Evolutionary conservation across 306 rosid species (phyloP).

Genomic region (Trifolium fragiferum): DNA sequence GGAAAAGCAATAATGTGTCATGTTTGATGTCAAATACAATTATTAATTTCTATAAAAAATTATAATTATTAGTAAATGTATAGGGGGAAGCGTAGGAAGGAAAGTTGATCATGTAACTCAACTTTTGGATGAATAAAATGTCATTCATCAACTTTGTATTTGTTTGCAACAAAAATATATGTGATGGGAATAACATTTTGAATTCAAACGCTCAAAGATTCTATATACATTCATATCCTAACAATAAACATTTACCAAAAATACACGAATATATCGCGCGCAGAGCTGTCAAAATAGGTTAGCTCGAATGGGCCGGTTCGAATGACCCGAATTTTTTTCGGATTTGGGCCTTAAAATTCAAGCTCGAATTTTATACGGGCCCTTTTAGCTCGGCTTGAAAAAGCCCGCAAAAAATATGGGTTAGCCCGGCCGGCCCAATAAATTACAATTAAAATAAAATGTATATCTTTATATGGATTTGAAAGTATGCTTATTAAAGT

Average conservation of each 20-base stretch:
- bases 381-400: no score
- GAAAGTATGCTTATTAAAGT: no score
- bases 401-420: no score
- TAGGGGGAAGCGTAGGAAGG: not conserved
- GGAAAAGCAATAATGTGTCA: constrained; percentile 27
- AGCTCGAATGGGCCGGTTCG: no score
- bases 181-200: constrained; percentile 24
- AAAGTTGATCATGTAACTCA: constrained; percentile 38
- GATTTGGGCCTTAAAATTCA: no score
- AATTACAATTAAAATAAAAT: no score
- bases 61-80: not conserved
- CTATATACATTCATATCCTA: not conserved
- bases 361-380: no score
- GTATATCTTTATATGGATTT: no score
- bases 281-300: no score
- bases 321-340: no score
- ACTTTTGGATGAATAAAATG: constrained; percentile 48
- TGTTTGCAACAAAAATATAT: constrained; percentile 34
- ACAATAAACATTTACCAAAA: no score
- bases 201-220: not conserved
- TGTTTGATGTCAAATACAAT: constrained; percentile 23
- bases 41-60: not conserved
- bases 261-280: not conserved
- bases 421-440: no score
- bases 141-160: constrained; percentile 42